Evolutionary conservation across 805 yeast species (phyloP).

Genomic region (Candida vaughaniae): DNA sequence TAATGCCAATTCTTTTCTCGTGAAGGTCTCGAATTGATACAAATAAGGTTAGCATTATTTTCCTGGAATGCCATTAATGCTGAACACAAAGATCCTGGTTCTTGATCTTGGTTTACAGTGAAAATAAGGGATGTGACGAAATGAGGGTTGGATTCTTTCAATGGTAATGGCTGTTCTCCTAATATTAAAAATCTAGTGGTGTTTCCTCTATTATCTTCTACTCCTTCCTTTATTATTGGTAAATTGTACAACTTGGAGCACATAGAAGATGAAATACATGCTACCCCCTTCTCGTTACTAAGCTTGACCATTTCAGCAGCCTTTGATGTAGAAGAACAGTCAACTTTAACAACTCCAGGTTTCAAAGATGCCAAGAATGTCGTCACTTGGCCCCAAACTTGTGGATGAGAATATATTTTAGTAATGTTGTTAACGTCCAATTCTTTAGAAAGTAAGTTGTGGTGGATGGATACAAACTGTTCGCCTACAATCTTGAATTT

Average conservation of each 20-base stretch:
- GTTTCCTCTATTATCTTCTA: constrained; percentile 74
- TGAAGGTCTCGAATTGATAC: constrained; percentile 79
- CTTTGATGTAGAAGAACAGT: constrained; percentile 75
- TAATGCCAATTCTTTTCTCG: constrained; percentile 71
- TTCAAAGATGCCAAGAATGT: constrained; percentile 47
- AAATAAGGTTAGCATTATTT: constrained; percentile 60
- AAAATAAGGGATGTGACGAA: constrained; percentile 60
- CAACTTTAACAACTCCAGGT: constrained; percentile 40
- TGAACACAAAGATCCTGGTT: constrained; percentile 73
- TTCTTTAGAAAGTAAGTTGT: constrained; percentile 60
- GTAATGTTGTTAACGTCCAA: constrained; percentile 44
- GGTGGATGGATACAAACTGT: constrained; percentile 80
- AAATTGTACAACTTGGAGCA: constrained; percentile 63
- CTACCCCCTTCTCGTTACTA: constrained; percentile 39
- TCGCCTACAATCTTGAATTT: constrained; percentile 64
- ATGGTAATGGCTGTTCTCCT: constrained; percentile 26
- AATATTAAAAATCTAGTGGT: constrained; percentile 83
- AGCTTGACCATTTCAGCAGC: constrained; percentile 69
- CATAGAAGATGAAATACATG: constrained; percentile 72
- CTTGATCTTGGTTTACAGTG: constrained; percentile 56
- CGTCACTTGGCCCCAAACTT: constrained; percentile 93
- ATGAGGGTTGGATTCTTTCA: constrained; percentile 7
- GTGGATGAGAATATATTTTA: constrained; percentile 87
- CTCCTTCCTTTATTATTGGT: constrained; percentile 51
- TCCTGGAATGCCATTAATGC: constrained; percentile 58